These are phyloP conservation scores for Lentinus tigrinus DNA, from an alignment of 768 basidiomycete genomes.

Conservation along the genomic window DNA sequence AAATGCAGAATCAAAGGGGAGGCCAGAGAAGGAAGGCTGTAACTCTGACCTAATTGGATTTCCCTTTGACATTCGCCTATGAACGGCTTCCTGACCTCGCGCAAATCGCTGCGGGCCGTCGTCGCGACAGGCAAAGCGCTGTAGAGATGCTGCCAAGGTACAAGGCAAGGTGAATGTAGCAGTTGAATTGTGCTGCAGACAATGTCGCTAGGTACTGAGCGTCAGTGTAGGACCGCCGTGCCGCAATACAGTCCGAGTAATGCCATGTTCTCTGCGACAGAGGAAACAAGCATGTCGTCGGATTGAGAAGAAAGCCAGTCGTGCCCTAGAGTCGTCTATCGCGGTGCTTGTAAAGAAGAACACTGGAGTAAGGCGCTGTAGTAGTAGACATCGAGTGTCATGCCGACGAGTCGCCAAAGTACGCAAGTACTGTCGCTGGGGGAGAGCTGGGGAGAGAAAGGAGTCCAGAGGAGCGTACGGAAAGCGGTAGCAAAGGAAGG, in stretches of 20 bases:
- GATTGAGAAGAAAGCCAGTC: not conserved
- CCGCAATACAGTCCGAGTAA: no score
- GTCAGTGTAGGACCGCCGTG: not conserved
- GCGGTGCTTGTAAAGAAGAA: no score
- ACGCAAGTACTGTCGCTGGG: no score
- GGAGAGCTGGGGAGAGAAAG: no score
- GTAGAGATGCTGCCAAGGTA: not conserved
- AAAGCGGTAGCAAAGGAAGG: no score
- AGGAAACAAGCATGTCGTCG: not conserved
- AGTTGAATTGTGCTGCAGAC: not conserved
- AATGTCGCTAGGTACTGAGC: slow-evolving; percentile 5
- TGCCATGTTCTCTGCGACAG: no score
- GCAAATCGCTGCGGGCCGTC: not conserved
- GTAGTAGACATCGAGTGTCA: no score
- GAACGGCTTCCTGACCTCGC: not conserved
- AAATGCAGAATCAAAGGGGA: slow-evolving; percentile 14
- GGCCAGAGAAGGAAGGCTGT: slow-evolving; percentile 4
- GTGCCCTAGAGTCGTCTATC: no score
- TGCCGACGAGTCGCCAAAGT: no score
- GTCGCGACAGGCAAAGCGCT: not conserved
- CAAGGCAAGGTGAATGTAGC: not conserved
- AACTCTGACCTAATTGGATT: not conserved
- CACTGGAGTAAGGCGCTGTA: no score
- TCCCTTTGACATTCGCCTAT: slow-evolving; percentile 3
- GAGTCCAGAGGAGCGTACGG: no score